A percentile compares a stretch with the other conserved stretches of the same genome.
Evolutionary conservation across 768 basidiomycete genomes (phyloP).

Genomic region (Dentipellis sp.): DNA sequence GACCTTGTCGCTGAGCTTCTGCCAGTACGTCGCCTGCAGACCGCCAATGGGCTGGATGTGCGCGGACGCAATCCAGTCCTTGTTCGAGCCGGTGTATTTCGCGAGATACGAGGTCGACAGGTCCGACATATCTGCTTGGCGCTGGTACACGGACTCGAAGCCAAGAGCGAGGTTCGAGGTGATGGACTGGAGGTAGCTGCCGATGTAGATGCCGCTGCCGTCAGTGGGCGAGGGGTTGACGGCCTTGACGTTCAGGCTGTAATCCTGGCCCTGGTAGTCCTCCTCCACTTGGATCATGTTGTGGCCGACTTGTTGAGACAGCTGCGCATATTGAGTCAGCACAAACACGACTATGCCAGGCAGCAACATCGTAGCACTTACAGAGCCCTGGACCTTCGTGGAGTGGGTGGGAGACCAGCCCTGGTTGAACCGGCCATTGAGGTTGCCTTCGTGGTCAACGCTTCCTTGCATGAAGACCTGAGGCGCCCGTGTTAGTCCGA

Average conservation of each 20-base stretch:
- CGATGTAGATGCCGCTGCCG: constrained; percentile 85
- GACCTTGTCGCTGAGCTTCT: constrained; percentile 89
- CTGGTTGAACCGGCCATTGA: constrained; percentile 83
- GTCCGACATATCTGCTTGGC: constrained; percentile 63
- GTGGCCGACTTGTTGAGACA: constrained; percentile 68
- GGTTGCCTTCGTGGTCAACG: constrained; percentile 87
- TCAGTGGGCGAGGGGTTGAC: constrained; percentile 88
- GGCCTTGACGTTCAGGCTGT: constrained; percentile 75
- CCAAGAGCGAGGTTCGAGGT: constrained; percentile 87
- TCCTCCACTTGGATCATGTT: constrained; percentile 94
- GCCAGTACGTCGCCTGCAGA: constrained; percentile 92
- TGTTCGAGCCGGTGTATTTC: constrained; percentile 64
- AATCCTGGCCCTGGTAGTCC: constrained; percentile 85
- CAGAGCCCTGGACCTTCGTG: constrained; percentile 63
- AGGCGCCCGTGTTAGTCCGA: neutral
- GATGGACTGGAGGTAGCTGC: constrained; percentile 87
- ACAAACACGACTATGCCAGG: neutral
- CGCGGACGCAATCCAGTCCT: constrained; percentile 90
- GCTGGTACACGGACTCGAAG: constrained; percentile 76
- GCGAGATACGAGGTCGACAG: constrained; percentile 67
- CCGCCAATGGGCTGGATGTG: constrained; percentile 78
- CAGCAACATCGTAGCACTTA: too few relatives aligned
- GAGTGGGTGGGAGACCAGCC: constrained; percentile 73
- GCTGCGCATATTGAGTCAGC: constrained; percentile 30
- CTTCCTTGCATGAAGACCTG: constrained; percentile 90